Evolutionary conservation across 441 rosid species (phyloP), one percentile per base, ranked within the genome.

Genomic region (Kokia cookei): DNA sequence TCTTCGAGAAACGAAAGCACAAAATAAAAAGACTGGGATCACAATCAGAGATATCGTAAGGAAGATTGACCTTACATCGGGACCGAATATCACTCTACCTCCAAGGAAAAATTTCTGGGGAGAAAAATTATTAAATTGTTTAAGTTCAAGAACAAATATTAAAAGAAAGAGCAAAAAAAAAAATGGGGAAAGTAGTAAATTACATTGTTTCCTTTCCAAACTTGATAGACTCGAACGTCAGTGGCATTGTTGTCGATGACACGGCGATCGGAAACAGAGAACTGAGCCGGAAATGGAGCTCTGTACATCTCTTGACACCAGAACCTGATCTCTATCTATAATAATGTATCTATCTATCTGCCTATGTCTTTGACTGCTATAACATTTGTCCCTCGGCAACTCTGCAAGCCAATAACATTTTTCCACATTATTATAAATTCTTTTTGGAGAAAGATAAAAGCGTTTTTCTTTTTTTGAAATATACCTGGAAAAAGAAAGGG

Each of bases 171-270:
- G 22, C 22, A 19, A 19, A 19, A 9, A 8, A 37, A 8, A 2
- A 59, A 29, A 13, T 12, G 6, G 19, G 19, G 42, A 29, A 35
- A 50, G 65, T 15, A 32, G 14, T 29, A 70, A 59, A 26, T 11
- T 72, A 87, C 93, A 85, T 86, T 89, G 79, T 47, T 84, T 79
- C 93, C 91, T 80, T 78, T 84, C 93, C 91, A 89, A 67, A 81
- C 81, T 83, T 89, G 89, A 80, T 89, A 89, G 50, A 78, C 76
- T 26, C 86, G 89, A 58, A 81, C 77, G 10, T 78, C 42, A 10
- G 84, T 69, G 53, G 47, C 62, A 51, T 78, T 57, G 64, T n/a
- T 40, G 48, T 60, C 83, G 59, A 82, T 72, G 81, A 81, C 81
- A 24, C 76, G 79, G 22, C 83, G 75, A 74, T 82, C 76, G 62